Conservation (phyloP, 2,329 filamentous ascomycete species). For the Dendrostoma leiphaemia region DNA sequence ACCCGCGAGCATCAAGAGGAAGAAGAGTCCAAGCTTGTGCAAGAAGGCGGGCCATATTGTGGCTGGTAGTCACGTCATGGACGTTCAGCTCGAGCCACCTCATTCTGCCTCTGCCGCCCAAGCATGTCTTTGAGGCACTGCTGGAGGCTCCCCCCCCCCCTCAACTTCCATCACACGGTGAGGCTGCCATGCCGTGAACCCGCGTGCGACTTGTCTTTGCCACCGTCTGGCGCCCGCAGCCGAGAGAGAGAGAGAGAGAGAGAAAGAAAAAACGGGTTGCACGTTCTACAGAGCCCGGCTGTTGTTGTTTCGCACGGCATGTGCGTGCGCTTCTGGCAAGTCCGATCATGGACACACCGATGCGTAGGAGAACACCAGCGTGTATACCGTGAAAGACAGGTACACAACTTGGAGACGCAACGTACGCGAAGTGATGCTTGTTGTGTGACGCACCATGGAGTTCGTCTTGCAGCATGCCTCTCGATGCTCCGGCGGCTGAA, state of each 20-base stretch:
- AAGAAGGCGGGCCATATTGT: background rate
- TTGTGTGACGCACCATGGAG: background rate
- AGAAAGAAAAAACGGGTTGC: slow-evolving; percentile 14
- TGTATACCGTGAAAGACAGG: no score
- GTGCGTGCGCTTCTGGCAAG: background rate
- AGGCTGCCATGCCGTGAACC: slow-evolving; percentile 11
- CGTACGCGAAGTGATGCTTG: background rate
- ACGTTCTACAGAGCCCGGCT: slow-evolving; percentile 11
- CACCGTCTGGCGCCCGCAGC: slow-evolving; percentile 12
- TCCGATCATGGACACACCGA: background rate
- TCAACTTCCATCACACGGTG: slow-evolving; percentile 1
- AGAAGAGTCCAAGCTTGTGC: background rate
- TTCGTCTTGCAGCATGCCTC: background rate
- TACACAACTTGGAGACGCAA: background rate
- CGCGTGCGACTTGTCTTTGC: slow-evolving; percentile 10
- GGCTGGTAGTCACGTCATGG: background rate
- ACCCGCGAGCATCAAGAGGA: background rate
- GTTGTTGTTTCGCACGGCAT: slow-evolving; percentile 1
- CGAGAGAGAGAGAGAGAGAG: no score
- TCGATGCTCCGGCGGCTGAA: background rate
- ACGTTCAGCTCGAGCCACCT: background rate
- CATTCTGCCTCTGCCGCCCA: background rate
- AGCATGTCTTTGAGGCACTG: slow-evolving; percentile 2
- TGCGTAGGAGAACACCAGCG: background rate
- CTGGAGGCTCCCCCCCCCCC: background rate